Evolutionary conservation across 1,139 yeast species (phyloP), one percentile per base, ranked within the genome.

Genomic region (Debaryomycetaceae sp.): DNA sequence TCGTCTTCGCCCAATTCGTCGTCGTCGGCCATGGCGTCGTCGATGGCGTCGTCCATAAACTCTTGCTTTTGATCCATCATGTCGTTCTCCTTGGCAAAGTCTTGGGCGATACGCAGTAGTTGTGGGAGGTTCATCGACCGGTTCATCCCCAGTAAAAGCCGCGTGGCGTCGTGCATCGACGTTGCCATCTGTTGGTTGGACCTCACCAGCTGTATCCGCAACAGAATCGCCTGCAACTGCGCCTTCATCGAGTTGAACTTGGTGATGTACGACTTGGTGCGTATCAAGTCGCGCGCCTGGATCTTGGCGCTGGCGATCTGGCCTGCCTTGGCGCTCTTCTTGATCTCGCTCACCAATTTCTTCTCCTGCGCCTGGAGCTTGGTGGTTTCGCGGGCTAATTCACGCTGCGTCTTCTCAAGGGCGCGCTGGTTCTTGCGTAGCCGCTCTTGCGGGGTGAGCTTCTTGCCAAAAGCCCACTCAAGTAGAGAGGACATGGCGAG

Each of bases 51-150:
- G 53, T 91, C 98, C 85, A 91, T 93, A 75, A 91, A 86, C 51
- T 93, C 99, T 55, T 91, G 97, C 48, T 95, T 82, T 60, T 91
- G 98, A 56, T 91, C 97, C 97, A 91, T 91, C 51, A 93, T 65
- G 52, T 91, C 98, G 56, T 84, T 86, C 53, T 91, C 95, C 49
- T 77, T 78, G 46, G 93, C 95, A 58, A 91, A 91, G 49, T 93
- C 97, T 80, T 86, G 91, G 2, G 96, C 89, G 23, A 93, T 91
- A 41, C 83, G 72, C 36, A 86, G 83, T 41, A 91, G 63, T 43
- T 86, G 95, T 1, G 96, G 96, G 42, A 91, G 60, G 49, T 91
- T 91, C 93, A 89, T 83, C 37, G 79, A 78, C 48, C 79, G 65
- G 56, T 91, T 91, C 95, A 91, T 84, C 5, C 94, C 81, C 27